Evolutionary conservation across 768 basidiomycete genomes (phyloP), one percentile per base, ranked within the genome.

Genomic region (Melanogaster broomeanus): DNA sequence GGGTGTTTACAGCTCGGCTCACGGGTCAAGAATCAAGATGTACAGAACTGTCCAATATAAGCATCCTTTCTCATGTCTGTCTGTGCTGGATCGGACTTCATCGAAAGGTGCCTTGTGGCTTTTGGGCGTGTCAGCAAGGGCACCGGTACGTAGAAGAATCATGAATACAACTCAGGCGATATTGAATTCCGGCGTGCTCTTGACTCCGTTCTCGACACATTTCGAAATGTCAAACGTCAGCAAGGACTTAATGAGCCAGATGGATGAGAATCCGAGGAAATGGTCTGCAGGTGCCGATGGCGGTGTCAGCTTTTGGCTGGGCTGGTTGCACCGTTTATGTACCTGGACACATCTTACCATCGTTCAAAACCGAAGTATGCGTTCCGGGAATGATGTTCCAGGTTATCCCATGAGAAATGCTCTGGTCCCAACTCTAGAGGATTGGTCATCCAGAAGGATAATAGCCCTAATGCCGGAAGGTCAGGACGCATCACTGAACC

Each of bases 151-250:
- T 9, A 22, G 18, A 13, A 6, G 8, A 6, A 52, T 31, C 21
- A 57, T 56, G 2, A 0, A 60, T 59, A 53, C 6, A 3, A 57
- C 56, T 8, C 60, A 59, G 4, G 43, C 56, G 35, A 42, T 39
- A 39, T 75, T 74, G 43, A 76, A 72, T 48, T 79, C 75, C 4
- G 79, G 78, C 0, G 73, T 70, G 22, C 79, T 63, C 18, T 74
- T 73, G 1, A 68, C 58, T 1, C 76, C 77, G 18, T 75, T 68
- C 48, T 72, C 72, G 1, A 75, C 55, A 0, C 58, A 65, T 35
- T 75, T 77, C 13, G 64, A 63, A 19, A 81, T 71, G 28, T 78
- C 60, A 35, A 81, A 78, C n/a, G 10, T 66, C 71, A 1, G 77
- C 74, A 21, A 81, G 72, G 6, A 74, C 68, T 51, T 60, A 69